phyloP scores from a whole-genome alignment of 805 yeast genomes.

The Yamadazyma laniorum region DNA sequence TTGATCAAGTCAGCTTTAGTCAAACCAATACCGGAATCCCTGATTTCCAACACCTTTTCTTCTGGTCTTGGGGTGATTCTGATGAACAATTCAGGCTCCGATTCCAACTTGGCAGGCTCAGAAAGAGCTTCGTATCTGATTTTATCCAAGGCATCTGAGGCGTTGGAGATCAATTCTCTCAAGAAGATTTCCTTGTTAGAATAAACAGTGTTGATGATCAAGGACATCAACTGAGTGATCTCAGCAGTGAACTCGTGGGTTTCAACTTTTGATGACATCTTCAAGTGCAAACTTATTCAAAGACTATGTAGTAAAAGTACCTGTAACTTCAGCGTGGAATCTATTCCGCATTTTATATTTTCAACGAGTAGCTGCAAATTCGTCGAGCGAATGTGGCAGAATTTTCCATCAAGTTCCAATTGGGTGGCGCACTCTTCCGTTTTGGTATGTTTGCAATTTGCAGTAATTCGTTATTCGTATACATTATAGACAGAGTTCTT shows the following conservation, averaged over 20 bases:
- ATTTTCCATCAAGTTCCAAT: slow-evolving; percentile 17
- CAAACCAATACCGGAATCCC: slow-evolving; percentile 99
- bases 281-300: slow-evolving; percentile 8
- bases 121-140: slow-evolving; percentile 95
- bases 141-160: slow-evolving; percentile 98
- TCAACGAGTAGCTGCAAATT: slow-evolving; percentile 10
- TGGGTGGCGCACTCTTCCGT: slow-evolving; percentile 7
- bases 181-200: slow-evolving; percentile 98
- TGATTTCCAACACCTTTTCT: slow-evolving; percentile 87
- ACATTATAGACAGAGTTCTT: slow-evolving; percentile 59
- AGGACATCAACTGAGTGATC: slow-evolving; percentile 99
- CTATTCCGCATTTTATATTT: slow-evolving; percentile 6
- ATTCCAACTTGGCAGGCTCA: slow-evolving; percentile 86
- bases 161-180: slow-evolving; percentile 98
- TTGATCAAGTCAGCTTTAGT: slow-evolving; percentile 98
- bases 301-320: background rate
- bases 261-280: slow-evolving; percentile 61
- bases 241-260: slow-evolving; percentile 99
- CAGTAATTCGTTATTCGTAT: too few species aligned
- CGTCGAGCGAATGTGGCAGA: slow-evolving; percentile 13
- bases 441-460: too few species aligned
- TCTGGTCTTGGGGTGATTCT: slow-evolving; percentile 98
- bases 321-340: slow-evolving; percentile 1
- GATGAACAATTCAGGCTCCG: slow-evolving; percentile 95
- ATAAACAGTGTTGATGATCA: slow-evolving; percentile 99